Percentiles rank a stretch among this genome's conserved stretches.
phyloP scores from a whole-genome alignment of 306 rosid genomes.

The Gastrolobium villosum region DNA sequence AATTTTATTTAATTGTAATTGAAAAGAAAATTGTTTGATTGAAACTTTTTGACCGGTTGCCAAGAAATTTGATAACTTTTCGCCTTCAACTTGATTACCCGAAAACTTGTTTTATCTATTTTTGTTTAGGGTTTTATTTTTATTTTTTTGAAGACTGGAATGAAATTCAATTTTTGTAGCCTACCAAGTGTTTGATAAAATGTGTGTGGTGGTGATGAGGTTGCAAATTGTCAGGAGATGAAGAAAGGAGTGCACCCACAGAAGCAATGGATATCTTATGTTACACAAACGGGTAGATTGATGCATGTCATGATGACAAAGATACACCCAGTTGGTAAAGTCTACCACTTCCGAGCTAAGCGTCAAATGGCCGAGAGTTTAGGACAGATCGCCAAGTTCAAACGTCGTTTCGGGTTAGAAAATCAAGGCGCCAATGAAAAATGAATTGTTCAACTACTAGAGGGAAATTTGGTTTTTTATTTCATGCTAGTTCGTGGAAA shows the following conservation, averaged over 20 bases:
- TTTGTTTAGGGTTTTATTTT: neutral
- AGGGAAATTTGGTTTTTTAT: slow-evolving; percentile 39
- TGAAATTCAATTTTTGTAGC: neutral
- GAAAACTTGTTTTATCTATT: neutral
- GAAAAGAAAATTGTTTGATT: no score
- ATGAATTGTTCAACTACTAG: slow-evolving; percentile 41
- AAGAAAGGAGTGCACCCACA: slow-evolving; percentile 96
- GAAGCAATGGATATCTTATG: slow-evolving; percentile 95
- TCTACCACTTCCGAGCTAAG: slow-evolving; percentile 87
- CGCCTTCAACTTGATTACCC: neutral
- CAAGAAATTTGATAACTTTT: neutral
- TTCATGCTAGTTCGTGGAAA: slow-evolving; percentile 27
- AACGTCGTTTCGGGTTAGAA: slow-evolving; percentile 72
- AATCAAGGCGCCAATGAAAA: slow-evolving; percentile 50
- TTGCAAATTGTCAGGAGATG: slow-evolving; percentile 59
- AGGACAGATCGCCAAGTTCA: slow-evolving; percentile 92
- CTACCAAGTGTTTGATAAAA: slow-evolving; percentile 54
- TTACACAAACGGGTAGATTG: slow-evolving; percentile 91
- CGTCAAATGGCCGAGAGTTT: slow-evolving; percentile 90
- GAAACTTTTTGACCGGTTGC: neutral
- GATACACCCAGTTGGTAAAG: slow-evolving; percentile 87
- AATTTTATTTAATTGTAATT: no score
- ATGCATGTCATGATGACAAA: slow-evolving; percentile 90
- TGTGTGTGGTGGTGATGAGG: slow-evolving; percentile 15
- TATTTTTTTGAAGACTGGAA: neutral